Evolutionary conservation across 2,329 filamentous ascomycete genomes (phyloP), one percentile per base, ranked within the genome.

Genomic region (Akanthomyces lecanii): DNA sequence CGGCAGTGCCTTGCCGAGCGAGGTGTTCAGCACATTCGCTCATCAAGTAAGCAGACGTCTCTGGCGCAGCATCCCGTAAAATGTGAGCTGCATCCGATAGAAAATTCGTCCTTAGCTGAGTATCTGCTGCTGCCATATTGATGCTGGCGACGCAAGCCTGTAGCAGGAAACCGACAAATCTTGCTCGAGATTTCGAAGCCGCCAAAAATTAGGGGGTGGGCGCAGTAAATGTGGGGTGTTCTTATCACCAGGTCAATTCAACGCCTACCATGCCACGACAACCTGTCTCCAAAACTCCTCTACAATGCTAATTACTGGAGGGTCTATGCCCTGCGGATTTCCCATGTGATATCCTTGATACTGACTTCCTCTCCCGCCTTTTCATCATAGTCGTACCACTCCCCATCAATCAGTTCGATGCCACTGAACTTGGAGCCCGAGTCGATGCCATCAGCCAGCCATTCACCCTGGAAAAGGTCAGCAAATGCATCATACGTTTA

Each of bases 331-430:
- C 92, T 83, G 67, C 85, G 83, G 68, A 99, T 89, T 68, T 92
- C 88, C 92, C 92, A 99, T 65, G 85, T 90, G 62, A 97, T 76
- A 36, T 95, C 91, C 73, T 92, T 94, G 74, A 97, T 92, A 75
- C 91, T 95, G 53, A 97, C 93, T 75, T 98, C 93, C 56, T 96
- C 91, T 0, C 89, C 84, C 0, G 91, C 84, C 80, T 98, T 97
- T 77, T 98, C 93, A 69, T 98, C 93, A 71, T 98, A 99, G 70
- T 98, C 94, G 75, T 90, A 99, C 95, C 95, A 99, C 70, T 99
- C 95, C 30, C 91, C 94, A 33, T 99, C 95, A 0, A 81, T 80
- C 62, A 99, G 77, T 68, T 98, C 93, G 61, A 98, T 90, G 5
- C 78, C 86, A 0, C 85, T 82, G 71, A 99, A 99, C 70, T 91